Evolutionary conservation across 2,329 filamentous ascomycete species (phyloP), one percentile per base, ranked within the genome.

Genomic region (Lachnellula occidentalis): DNA sequence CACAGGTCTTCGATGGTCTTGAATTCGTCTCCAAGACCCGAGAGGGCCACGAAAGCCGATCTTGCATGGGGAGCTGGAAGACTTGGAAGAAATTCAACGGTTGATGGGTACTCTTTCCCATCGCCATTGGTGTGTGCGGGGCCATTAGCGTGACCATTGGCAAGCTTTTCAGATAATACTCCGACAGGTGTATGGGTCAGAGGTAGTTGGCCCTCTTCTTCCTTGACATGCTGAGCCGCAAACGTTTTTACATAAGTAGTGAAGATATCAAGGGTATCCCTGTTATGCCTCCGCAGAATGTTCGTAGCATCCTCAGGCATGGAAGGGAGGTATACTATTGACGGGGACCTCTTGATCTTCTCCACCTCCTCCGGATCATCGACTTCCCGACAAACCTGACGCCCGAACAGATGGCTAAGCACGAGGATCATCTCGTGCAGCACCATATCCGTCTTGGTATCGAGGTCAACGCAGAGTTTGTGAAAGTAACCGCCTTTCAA

Each of bases 401-500:
- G 83, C 2, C 80, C 80, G 65, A 92, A 92, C 0, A 92, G 65
- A 65, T 92, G 86, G 1, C 82, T 76, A 65, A 92, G 75, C 0
- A 89, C 81, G 0, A 90, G 72, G 72, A 90, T 80, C 37, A 92
- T 71, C 31, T 80, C 77, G n/a, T 75, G 71, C 3, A 87, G 67
- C 0, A 82, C 77, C 15, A 79, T 70, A 4, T 62, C 59, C 1
- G 76, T 74, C 15, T 77, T 76, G 3, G 67, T 71, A 43, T 79
- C 69, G 36, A 88, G 75, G 15, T 79, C 73, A 2, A 74, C 74
- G 65, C 86, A 89, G 0, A 92, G 70, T 21, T 74, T 69, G 58
- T 83, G 78, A 66, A 92, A 87, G 64, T 87, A 91, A 0, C 87
- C 87, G 2, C 78, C 80, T 55, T 83, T 85, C 1, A 92, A 72